phyloP scores from a whole-genome alignment of 306 rosid genomes.

The Trifolium repens region DNA sequence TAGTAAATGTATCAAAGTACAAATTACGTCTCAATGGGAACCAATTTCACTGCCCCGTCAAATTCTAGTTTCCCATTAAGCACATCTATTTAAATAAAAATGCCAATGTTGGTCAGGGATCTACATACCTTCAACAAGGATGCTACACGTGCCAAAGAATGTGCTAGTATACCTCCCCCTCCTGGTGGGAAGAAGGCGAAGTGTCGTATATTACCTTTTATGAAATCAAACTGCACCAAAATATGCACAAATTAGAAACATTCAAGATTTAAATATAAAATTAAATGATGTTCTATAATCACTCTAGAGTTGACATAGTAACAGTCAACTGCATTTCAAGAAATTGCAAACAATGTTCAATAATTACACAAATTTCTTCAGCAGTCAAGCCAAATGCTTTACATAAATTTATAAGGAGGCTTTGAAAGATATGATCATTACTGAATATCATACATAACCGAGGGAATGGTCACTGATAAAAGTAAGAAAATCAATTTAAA shows the following conservation, averaged over 20 bases:
- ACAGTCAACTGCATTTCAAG: slow-evolving; percentile 33
- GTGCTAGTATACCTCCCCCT: slow-evolving; percentile 84
- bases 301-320: not conserved
- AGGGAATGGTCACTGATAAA: slow-evolving; percentile 27
- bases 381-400: slow-evolving; percentile 19
- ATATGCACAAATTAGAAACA: slow-evolving; percentile 44
- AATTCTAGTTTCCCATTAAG: slow-evolving; percentile 32
- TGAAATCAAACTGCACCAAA: slow-evolving; percentile 72
- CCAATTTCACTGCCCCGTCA: slow-evolving; percentile 23
- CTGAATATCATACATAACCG: slow-evolving; percentile 11
- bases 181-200: slow-evolving; percentile 80
- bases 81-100: slow-evolving; percentile 21
- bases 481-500: slow-evolving; percentile 21
- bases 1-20: not conserved
- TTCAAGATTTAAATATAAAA: slow-evolving; percentile 24
- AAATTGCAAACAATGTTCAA: slow-evolving; percentile 14
- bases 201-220: slow-evolving; percentile 75
- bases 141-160: slow-evolving; percentile 78
- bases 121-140: slow-evolving; percentile 82
- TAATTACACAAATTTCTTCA: slow-evolving; percentile 29
- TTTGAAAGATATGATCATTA: slow-evolving; percentile 32
- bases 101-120: slow-evolving; percentile 30
- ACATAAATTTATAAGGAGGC: slow-evolving; percentile 22
- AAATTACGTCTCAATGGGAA: not conserved
- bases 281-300: slow-evolving; percentile 2